Percentiles rank a stretch among this genome's conserved stretches.
phyloP scores from a whole-genome alignment of 768 basidiomycete genomes.

The Sporobolomyces phaffii region DNA sequence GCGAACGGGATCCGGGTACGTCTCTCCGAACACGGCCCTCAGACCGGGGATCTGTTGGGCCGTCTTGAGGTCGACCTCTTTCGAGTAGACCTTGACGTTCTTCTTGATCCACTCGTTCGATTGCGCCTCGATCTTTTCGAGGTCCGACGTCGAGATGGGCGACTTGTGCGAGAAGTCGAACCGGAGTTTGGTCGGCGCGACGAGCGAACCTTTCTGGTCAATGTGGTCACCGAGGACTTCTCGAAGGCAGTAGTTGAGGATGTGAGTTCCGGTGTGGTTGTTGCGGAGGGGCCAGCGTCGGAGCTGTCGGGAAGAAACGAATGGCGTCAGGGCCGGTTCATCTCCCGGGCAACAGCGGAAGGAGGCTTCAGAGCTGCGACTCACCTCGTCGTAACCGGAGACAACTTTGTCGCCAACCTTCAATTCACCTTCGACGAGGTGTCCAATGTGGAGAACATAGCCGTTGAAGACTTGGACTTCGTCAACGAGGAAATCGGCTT shows the following conservation, averaged over 20 bases:
- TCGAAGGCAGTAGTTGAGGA: constrained; percentile 86
- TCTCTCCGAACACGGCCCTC: constrained; percentile 93
- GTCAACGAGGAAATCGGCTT: constrained; percentile 84
- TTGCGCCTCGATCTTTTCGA: constrained; percentile 74
- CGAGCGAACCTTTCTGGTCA: constrained; percentile 95
- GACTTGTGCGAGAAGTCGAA: constrained; percentile 99
- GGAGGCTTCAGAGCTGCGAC: constrained; percentile 26
- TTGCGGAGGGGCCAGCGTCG: constrained; percentile 93
- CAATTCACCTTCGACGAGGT: constrained; percentile 78
- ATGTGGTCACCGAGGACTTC: constrained; percentile 95
- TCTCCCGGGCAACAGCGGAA: too few relatives aligned
- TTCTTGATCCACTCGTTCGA: constrained; percentile 81
- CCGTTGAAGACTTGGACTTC: constrained; percentile 93
- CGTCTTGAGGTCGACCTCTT: constrained; percentile 69
- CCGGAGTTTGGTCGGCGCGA: constrained; percentile 88
- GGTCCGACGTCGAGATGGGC: constrained; percentile 67
- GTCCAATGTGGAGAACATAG: constrained; percentile 88
- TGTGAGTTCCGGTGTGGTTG: constrained; percentile 98
- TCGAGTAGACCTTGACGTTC: constrained; percentile 81
- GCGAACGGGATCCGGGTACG: constrained; percentile 94
- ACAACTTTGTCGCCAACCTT: constrained; percentile 73
- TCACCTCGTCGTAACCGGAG: constrained; percentile 85
- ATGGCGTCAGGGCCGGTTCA: neutral
- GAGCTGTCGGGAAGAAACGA: constrained; percentile 55
- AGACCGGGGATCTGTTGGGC: constrained; percentile 87